Base-by-base conservation (phyloP, 2,329 filamentous ascomycete species). In the Verticillium zaregamsianum region DNA sequence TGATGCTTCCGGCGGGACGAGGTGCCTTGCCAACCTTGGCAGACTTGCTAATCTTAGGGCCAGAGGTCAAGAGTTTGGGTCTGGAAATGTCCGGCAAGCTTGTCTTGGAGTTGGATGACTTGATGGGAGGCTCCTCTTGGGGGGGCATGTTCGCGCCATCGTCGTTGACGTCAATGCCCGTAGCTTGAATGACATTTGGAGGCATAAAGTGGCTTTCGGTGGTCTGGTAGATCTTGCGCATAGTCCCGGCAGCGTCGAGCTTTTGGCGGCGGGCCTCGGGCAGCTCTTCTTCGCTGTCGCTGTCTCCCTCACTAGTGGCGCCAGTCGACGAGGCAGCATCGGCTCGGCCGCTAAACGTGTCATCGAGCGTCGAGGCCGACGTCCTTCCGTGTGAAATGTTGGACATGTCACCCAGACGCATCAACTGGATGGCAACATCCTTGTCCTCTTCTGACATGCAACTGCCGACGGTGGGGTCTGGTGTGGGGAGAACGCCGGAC, bases 401-500 rank as follows among this genome's bases (percentile, higher is more conserved):
- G 61, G 93, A 95, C 68, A 93, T 92, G 73, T 97, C 93, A 55
- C 95, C 93, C 60, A 99, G 85, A 68, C 94, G 90, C 89, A 99
- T 98, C 70, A 99, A 82, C 78, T 98, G 95, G 72, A 97, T 89
- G 62, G 95, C 95, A 65, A 98, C 95, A 76, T 99, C 95, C 72
- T 89, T 89, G 68, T 89, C 86, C 76, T 99, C 95, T 73, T 99
- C 95, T 15, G 94, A 98, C 75, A 99, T 94, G 75, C 92, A 96
- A 77, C 94, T 98, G 60, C 92, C 92, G 68, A 98, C 91, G 14
- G 95, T 99, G n/a, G 94, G 94, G 70, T 98, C 95, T 31, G 95
- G 95, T 2, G 95, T 99, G 23, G 93, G 93, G 66, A 97, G 81
- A 68, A 96, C 86, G 60, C 88, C 87, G 12, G 73, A 45, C 72